Percentiles rank a stretch among this genome's conserved stretches.
Evolutionary conservation across 805 yeast genomes (phyloP).

Genomic region (Hyphopichia homilentoma): DNA sequence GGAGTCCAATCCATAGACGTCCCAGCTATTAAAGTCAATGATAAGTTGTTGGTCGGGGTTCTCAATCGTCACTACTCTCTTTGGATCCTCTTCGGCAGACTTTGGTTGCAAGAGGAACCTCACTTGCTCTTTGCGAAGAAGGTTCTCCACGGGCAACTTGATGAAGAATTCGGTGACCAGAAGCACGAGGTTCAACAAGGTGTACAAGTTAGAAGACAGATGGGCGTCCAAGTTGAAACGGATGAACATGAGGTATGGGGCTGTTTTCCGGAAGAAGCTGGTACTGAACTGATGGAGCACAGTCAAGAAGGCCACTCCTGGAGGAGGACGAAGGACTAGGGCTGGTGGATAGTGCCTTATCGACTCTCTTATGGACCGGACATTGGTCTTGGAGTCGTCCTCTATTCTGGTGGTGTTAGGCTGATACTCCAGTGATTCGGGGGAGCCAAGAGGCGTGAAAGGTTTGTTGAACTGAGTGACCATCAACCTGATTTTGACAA

Average conservation of each 20-base stretch:
- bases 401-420: not conserved
- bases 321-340: slow-evolving; percentile 56
- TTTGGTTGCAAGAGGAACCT: slow-evolving; percentile 49
- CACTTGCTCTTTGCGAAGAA: slow-evolving; percentile 81
- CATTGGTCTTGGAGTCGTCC: slow-evolving; percentile 15
- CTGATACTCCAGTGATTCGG: slow-evolving; percentile 1
- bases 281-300: slow-evolving; percentile 59
- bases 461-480: slow-evolving; percentile 54
- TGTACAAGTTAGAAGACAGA: slow-evolving; percentile 58
- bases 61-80: slow-evolving; percentile 39
- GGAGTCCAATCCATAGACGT: too few species aligned
- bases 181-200: slow-evolving; percentile 55
- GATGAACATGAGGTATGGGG: slow-evolving; percentile 61
- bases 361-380: slow-evolving; percentile 70
- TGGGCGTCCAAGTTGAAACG: slow-evolving; percentile 63
- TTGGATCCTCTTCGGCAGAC: slow-evolving; percentile 29
- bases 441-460: not conserved
- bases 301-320: slow-evolving; percentile 40
- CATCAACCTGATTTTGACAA: slow-evolving; percentile 74
- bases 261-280: slow-evolving; percentile 57
- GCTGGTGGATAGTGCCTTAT: slow-evolving; percentile 55
- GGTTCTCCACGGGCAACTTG: slow-evolving; percentile 82
- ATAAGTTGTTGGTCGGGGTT: slow-evolving; percentile 49
- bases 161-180: slow-evolving; percentile 67
- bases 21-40: slow-evolving; percentile 51